phyloP scores from a whole-genome alignment of 2,329 filamentous ascomycete species.

The Penicillium oxalicum region DNA sequence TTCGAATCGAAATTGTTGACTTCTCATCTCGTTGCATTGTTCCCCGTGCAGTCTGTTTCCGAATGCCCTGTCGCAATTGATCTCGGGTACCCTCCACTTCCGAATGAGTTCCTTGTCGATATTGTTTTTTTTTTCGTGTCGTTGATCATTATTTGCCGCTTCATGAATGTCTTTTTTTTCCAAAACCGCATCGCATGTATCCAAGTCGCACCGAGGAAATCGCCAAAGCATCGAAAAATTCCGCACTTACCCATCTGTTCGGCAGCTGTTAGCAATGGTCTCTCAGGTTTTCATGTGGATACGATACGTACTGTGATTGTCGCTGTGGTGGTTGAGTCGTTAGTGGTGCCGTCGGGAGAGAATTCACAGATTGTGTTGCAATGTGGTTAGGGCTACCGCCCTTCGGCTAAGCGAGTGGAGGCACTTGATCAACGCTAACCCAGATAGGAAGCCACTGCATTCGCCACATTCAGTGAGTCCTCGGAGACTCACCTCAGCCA shows the following conservation, averaged over 20 bases:
- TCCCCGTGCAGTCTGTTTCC: background rate
- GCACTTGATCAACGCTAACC: slow-evolving; percentile 24
- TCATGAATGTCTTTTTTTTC: slow-evolving; percentile 16
- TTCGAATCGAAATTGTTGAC: background rate
- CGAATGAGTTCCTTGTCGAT: too few relatives aligned
- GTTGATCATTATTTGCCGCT: slow-evolving; percentile 10
- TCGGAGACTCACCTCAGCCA: slow-evolving; percentile 3
- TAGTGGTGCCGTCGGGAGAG: slow-evolving; percentile 27
- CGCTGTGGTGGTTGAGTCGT: slow-evolving; percentile 45
- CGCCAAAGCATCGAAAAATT: slow-evolving; percentile 18
- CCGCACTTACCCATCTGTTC: slow-evolving; percentile 58
- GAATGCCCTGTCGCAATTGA: background rate
- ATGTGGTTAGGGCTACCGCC: slow-evolving; percentile 42
- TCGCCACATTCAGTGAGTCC: slow-evolving; percentile 9
- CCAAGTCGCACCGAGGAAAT: slow-evolving; percentile 27
- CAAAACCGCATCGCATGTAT: slow-evolving; percentile 24
- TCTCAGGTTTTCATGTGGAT: slow-evolving; percentile 11
- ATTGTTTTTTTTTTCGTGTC: background rate
- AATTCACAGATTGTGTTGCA: slow-evolving; percentile 40
- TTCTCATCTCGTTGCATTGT: too few relatives aligned
- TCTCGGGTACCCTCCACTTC: background rate
- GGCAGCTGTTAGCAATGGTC: slow-evolving; percentile 24
- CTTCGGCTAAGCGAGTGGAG: slow-evolving; percentile 39
- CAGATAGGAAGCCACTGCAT: slow-evolving; percentile 9
- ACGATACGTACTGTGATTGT: slow-evolving; percentile 46